Evolutionary conservation across 2,329 filamentous ascomycete species (phyloP), one percentile per base, ranked within the genome.

Genomic region (Fusarium lyarnte): DNA sequence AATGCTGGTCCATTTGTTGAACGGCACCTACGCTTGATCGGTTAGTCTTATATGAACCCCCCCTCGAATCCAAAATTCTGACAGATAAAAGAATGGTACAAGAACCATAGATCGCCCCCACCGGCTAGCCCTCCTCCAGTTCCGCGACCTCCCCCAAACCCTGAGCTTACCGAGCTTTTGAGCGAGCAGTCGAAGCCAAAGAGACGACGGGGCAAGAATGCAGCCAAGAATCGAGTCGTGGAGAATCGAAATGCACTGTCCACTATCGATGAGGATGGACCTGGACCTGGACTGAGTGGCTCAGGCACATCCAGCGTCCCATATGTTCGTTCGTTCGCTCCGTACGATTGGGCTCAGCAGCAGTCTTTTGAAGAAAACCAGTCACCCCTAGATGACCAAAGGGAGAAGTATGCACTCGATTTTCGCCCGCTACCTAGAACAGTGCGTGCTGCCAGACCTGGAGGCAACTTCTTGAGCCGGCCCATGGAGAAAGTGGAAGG

Each of bases 1-100:
- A 79, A 81, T 33, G 83, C 82, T 2, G 67, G 60, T 5, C 35
- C 60, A 19, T 84, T 81, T 58, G 78, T 85, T 13, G 58, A 70
- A 6, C 79, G 82, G 60, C 80, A 85, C 61, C 74, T 76, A 29
- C 52, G 62, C 21, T 62, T 78, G 21, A 53, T 74, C 6, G 72
- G 78, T 80, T 51, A 57, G 77, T 68, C 13, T 8, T 4, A n/a
- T 12, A 19, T 4, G 21, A 7, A 13, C 5, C 5, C 10, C 21
- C 21, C 9, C 31, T 31, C 55, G 23, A 5, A 23, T 19, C 6
- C 23, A 25, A n/a, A 17, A 38, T 39, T 10, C 43, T 77, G 23
- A 77, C 36, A 23, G 13, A 25, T 4, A 23, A 10, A 6, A 77
- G 75, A 66, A 8, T 72, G 73, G 60, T 76, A 67, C 49, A 64